Percentiles rank a stretch among this genome's conserved stretches.
Conservation (phyloP, 768 basidiomycete genomes). For the Hortiboletus campestris region DNA sequence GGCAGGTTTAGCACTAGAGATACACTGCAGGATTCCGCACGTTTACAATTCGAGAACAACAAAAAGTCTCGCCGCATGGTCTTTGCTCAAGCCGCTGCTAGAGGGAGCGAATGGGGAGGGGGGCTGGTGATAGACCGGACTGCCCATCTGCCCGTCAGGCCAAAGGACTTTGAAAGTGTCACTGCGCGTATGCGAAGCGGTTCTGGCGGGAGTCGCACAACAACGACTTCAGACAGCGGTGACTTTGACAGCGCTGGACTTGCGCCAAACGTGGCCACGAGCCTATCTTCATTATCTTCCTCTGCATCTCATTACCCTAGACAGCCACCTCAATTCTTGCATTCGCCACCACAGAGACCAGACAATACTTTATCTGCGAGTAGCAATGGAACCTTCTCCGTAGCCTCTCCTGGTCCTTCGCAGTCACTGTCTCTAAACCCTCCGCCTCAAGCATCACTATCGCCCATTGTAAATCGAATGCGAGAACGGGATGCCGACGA, state of each 20-base stretch:
- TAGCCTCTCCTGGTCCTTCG: constrained; percentile 36
- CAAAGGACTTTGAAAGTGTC: constrained; percentile 38
- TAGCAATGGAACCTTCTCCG: constrained; percentile 39
- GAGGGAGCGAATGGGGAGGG: constrained; percentile 61
- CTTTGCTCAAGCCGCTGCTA: constrained; percentile 68
- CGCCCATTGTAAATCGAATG: constrained; percentile 79
- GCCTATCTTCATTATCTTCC: constrained; percentile 60
- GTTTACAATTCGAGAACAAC: constrained; percentile 74
- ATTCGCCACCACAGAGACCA: constrained; percentile 42
- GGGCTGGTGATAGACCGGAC: constrained; percentile 41
- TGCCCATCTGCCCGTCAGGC: constrained; percentile 46
- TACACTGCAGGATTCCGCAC: constrained; percentile 77
- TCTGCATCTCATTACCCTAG: constrained; percentile 56
- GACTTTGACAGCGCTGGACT: constrained; percentile 50
- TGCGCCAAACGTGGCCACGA: constrained; percentile 38
- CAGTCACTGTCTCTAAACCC: constrained; percentile 37
- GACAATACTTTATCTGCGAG: constrained; percentile 32
- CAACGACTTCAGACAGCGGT: constrained; percentile 71
- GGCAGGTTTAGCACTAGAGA: constrained; percentile 70
- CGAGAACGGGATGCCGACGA: constrained; percentile 83
- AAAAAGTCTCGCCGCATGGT: constrained; percentile 71
- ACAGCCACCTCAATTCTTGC: constrained; percentile 35
- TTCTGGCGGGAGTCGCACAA: constrained; percentile 77
- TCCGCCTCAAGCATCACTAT: constrained; percentile 49
- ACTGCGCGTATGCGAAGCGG: constrained; percentile 70